Conservation (phyloP, 176 grass and related monocot species). For the Ampelocalamus luodianensis region DNA sequence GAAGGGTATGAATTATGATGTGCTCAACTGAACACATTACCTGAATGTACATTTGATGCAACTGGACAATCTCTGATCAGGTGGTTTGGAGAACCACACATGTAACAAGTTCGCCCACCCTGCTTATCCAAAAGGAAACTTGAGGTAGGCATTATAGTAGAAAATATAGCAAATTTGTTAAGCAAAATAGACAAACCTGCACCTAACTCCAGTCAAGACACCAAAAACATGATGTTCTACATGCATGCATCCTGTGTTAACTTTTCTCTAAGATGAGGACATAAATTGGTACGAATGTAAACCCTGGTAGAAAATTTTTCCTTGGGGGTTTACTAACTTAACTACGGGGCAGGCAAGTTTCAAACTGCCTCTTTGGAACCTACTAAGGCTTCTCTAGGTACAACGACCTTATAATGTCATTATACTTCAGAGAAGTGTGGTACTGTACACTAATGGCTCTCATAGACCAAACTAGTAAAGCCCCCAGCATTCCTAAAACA, state of each 20-base stretch:
- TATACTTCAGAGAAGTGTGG: not conserved
- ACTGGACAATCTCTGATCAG: conserved; percentile 41
- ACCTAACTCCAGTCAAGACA: conserved; percentile 4
- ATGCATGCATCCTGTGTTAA: not conserved
- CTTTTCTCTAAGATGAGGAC: not conserved
- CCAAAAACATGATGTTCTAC: not conserved
- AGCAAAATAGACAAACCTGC: not conserved
- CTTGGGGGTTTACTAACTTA: not conserved
- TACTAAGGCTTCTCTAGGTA: not conserved
- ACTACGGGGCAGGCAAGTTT: not conserved
- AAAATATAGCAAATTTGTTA: not conserved
- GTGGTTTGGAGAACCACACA: conserved; percentile 43
- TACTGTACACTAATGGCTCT: not conserved
- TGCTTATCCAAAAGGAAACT: conserved; percentile 7
- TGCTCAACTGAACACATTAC: conserved; percentile 10
- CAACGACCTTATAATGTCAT: not conserved
- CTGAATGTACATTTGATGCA: conserved; percentile 35
- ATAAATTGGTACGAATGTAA: not conserved
- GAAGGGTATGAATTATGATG: not conserved
- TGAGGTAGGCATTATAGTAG: not conserved
- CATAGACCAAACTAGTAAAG: not conserved
- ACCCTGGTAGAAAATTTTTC: not conserved
- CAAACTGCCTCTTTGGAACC: not conserved
- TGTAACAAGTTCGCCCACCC: conserved; percentile 43
- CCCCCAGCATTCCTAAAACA: not conserved